These are phyloP conservation scores for Cytospora piceae DNA, from an alignment of 2,329 filamentous ascomycete genomes.

Conservation along the genomic window DNA sequence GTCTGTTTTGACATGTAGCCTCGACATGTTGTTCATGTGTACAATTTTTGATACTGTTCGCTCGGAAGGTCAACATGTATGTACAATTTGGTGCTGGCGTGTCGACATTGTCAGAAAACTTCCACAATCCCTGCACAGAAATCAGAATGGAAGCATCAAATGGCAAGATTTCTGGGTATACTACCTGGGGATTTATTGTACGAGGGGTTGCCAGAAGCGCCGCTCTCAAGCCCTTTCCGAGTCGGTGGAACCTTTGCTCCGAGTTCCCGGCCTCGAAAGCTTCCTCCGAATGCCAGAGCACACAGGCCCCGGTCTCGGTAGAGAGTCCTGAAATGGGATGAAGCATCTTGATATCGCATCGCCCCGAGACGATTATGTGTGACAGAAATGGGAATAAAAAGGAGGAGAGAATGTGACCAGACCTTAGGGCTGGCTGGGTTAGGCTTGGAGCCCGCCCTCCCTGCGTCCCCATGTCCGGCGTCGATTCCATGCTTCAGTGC, in stretches of 20 bases:
- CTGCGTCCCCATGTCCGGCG: slow-evolving; percentile 6
- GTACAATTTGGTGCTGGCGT: slow-evolving; percentile 6
- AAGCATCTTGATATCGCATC: slow-evolving; percentile 20
- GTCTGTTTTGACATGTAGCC: neutral
- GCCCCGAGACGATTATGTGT: slow-evolving; percentile 15
- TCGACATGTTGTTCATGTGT: neutral
- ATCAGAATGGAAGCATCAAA: slow-evolving; percentile 22
- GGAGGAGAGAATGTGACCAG: slow-evolving; percentile 1
- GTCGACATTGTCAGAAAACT: slow-evolving; percentile 24
- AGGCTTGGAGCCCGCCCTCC: neutral
- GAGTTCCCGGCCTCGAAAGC: slow-evolving; percentile 20
- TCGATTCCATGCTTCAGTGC: slow-evolving; percentile 13
- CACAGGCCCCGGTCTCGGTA: slow-evolving; percentile 11
- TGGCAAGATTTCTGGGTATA: slow-evolving; percentile 16
- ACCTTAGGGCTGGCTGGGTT: slow-evolving; percentile 10
- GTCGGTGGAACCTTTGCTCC: slow-evolving; percentile 12
- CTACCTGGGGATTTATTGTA: neutral
- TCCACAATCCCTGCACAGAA: slow-evolving; percentile 37
- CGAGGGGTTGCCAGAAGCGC: neutral
- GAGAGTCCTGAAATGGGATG: slow-evolving; percentile 10
- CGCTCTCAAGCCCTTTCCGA: slow-evolving; percentile 13
- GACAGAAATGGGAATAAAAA: neutral
- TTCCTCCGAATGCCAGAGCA: slow-evolving; percentile 17
- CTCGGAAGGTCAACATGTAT: neutral
- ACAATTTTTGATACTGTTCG: neutral